phyloP scores from a whole-genome alignment of 139 green algal species.

The Chlorella sp. region DNA sequence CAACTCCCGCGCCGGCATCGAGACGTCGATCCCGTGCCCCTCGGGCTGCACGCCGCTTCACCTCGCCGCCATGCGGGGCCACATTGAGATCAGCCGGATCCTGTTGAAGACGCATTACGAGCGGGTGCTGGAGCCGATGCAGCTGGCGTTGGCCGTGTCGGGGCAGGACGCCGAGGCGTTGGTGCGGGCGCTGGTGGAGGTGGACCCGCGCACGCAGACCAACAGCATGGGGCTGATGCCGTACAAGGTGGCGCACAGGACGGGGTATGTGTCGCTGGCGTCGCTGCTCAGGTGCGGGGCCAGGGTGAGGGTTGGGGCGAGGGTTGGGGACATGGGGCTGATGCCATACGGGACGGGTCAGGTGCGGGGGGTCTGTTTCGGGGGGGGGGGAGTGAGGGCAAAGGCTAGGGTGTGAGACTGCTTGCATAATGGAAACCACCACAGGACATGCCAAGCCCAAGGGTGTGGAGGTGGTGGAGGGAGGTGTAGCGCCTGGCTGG shows the following conservation, averaged over 20 bases:
- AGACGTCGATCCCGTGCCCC: not conserved
- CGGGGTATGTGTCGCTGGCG: not conserved
- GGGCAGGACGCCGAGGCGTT: not conserved
- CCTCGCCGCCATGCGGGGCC: constrained; percentile 20
- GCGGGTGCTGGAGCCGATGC: not conserved
- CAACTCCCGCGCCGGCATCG: constrained; percentile 12
- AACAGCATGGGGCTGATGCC: constrained; percentile 22
- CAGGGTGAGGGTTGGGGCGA: too few relatives aligned
- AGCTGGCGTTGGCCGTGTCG: not conserved
- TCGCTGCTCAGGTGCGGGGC: not conserved
- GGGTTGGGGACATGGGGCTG: too few relatives aligned
- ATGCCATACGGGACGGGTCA: too few relatives aligned
- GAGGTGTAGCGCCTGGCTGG: too few relatives aligned
- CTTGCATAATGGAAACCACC: too few relatives aligned
- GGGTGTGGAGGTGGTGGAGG: too few relatives aligned
- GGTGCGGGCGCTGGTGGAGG: not conserved
- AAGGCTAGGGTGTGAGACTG: too few relatives aligned
- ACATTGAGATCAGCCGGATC: constrained; percentile 22
- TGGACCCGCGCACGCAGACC: constrained; percentile 17
- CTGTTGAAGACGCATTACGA: constrained; percentile 13
- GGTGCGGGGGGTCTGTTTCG: too few relatives aligned
- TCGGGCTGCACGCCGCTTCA: constrained; percentile 35
- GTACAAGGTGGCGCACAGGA: constrained; percentile 9
- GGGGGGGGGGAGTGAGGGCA: too few relatives aligned
- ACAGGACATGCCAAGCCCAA: too few relatives aligned